Evolutionary conservation across 495 filamentous ascomycete genomes (phyloP).

Genomic region (Tuber magnatum): DNA sequence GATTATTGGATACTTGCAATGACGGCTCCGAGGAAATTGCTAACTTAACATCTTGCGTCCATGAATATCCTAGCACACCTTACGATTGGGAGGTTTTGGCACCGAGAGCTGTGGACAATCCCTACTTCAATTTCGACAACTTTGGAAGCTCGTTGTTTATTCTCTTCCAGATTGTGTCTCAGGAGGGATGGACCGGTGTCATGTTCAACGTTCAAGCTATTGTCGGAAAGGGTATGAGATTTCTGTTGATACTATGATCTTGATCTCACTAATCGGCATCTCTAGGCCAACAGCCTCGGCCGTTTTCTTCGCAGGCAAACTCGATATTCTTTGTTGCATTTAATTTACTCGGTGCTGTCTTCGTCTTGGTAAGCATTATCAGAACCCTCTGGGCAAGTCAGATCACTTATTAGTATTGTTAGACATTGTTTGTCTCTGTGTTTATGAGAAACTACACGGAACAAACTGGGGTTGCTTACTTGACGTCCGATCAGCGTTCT

Average conservation of each 20-base stretch:
- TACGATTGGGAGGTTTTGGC: conserved; percentile 77
- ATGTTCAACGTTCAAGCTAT: conserved; percentile 77
- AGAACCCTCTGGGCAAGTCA: not conserved
- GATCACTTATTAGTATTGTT: conserved; percentile 5
- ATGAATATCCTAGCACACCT: conserved; percentile 69
- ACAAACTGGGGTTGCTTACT: conserved; percentile 92
- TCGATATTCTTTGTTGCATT: conserved; percentile 92
- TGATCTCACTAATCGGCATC: conserved; percentile 1
- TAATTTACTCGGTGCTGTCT: conserved; percentile 94
- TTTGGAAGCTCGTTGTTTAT: conserved; percentile 89
- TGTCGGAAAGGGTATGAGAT: conserved; percentile 53
- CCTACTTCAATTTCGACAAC: conserved; percentile 87
- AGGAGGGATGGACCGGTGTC: conserved; percentile 94
- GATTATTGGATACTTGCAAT: conserved; percentile 72
- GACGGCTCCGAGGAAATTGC: conserved; percentile 52
- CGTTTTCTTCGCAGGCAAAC: conserved; percentile 67
- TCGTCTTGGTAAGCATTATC: conserved; percentile 56
- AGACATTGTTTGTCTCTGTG: conserved; percentile 92
- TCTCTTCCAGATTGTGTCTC: conserved; percentile 97
- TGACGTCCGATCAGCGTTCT: conserved; percentile 92
- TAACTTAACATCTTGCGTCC: conserved; percentile 65
- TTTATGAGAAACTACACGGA: conserved; percentile 99
- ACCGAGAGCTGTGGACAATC: conserved; percentile 70
- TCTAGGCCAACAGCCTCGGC: conserved; percentile 56
- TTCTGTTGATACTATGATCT: not conserved